These are phyloP conservation scores for Oryza australiensis DNA, from an alignment of 176 grass and related monocot species.

Conservation along the genomic window DNA sequence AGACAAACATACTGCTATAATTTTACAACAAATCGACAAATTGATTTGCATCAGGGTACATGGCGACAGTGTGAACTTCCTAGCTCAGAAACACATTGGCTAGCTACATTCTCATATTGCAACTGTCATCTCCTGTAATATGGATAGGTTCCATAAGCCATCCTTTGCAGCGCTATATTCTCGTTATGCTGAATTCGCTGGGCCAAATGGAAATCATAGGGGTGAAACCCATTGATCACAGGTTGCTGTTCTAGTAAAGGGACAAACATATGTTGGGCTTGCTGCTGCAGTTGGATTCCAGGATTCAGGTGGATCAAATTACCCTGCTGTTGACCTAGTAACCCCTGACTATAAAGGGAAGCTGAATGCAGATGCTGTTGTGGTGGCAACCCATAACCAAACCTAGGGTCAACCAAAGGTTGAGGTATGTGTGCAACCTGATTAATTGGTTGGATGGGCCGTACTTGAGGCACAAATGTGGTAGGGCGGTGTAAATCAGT, in stretches of 20 bases:
- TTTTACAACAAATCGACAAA: conserved; percentile 7
- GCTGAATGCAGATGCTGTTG: conserved; percentile 18
- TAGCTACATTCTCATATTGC: not conserved
- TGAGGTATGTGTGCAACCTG: conserved; percentile 17
- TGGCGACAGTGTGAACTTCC: not conserved
- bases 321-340: conserved; percentile 26
- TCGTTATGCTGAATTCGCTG: conserved; percentile 22
- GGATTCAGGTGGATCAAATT: conserved; percentile 27
- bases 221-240: not conserved
- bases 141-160: conserved; percentile 20
- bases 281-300: conserved; percentile 32
- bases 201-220: conserved; percentile 20
- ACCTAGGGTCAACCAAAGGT: not conserved
- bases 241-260: conserved; percentile 16
- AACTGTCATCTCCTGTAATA: conserved; percentile 36
- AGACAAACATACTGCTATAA: not conserved
- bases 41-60: not conserved
- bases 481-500: not conserved
- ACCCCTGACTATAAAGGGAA: conserved; percentile 20
- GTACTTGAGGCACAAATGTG: conserved; percentile 15
- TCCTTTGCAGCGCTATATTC: not conserved
- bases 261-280: conserved; percentile 24
- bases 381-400: conserved; percentile 25
- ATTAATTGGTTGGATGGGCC: not conserved
- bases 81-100: not conserved